Evolutionary conservation across 768 basidiomycete genomes (phyloP), one percentile per base, ranked within the genome.

Genomic region (Pholiota microspora): DNA sequence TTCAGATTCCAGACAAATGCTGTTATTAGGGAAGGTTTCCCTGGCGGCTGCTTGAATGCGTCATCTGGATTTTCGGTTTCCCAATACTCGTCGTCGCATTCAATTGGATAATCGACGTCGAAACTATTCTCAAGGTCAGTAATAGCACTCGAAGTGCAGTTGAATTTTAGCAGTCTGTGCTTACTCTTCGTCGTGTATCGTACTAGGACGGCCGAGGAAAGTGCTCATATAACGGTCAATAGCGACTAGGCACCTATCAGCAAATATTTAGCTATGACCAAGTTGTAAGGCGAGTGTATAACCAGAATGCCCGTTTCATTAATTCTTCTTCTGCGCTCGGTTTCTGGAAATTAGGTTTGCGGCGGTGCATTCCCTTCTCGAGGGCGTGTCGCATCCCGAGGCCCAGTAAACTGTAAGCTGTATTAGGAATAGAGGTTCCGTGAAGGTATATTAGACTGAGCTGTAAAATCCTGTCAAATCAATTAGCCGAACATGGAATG

Each of bases 171-270:
- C n/a, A 6, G 9, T 23, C 18, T 4, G 4, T 10, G 21, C 54
- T 56, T 58, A 85, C 82, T 89, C 88, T 65, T 86, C 87, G 42
- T 88, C 86, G 45, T 86, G 82, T 3, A 90, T 75, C 2, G 82
- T 80, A 52, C 81, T 76, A 0, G 87, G 83, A 13, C 90, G 75
- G 7, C 91, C 90, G 29, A 88, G 73, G 45, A 77, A 77, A 5
- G 78, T 70, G 34, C 77, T 77, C 45, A 71, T 58, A 44, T 66
- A 44, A n/a, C 72, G 59, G 52, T 77, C 75, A 31, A 67, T 45
- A 16, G 56, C 58, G 45, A 72, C 57, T n/a, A 74, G 56, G 51
- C 66, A 67, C 70, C 67, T 68, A 21, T 23, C 29, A 12, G 9
- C 15, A 34, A 49, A 28, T n/a, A 50, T 16, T 51, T 8, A 52